Evolutionary conservation across 345 rosid species (phyloP).

Genomic region (Litchi chinensis): DNA sequence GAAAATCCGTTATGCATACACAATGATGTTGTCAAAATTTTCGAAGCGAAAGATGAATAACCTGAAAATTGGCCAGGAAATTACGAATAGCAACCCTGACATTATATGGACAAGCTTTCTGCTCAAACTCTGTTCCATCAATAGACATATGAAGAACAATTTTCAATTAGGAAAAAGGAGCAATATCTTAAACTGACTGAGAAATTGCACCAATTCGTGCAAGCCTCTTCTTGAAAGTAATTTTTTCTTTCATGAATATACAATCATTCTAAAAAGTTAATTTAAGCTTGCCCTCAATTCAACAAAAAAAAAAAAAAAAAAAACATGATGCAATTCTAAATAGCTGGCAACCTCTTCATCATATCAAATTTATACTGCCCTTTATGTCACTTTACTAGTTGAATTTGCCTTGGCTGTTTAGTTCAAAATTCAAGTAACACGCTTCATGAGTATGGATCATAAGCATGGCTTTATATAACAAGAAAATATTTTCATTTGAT

Average conservation of each 20-base stretch:
- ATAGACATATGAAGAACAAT: constrained; percentile 6
- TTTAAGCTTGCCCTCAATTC: not conserved
- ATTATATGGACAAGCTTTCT: constrained; percentile 84
- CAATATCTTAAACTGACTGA: not conserved
- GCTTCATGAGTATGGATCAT: not conserved
- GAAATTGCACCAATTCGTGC: not conserved
- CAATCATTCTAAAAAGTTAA: not conserved
- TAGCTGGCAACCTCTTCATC: too few relatives aligned
- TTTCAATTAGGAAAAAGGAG: not conserved
- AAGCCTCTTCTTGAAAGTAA: not conserved
- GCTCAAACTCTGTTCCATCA: constrained; percentile 60
- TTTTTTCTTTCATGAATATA: not conserved
- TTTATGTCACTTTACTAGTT: too few relatives aligned
- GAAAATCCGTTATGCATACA: not conserved
- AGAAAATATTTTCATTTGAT: not conserved
- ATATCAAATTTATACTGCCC: too few relatives aligned
- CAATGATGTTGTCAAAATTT: not conserved
- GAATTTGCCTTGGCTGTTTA: too few relatives aligned
- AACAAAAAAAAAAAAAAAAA: too few relatives aligned
- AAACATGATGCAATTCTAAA: not conserved
- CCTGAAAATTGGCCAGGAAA: constrained; percentile 93
- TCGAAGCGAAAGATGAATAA: constrained; percentile 16
- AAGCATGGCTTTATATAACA: not conserved
- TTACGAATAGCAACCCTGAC: constrained; percentile 73
- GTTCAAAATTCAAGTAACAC: not conserved